These are phyloP conservation scores for Geranomyces variabilis DNA, from an alignment of 192 early-diverging fungal genomes.

Conservation along the genomic window DNA sequence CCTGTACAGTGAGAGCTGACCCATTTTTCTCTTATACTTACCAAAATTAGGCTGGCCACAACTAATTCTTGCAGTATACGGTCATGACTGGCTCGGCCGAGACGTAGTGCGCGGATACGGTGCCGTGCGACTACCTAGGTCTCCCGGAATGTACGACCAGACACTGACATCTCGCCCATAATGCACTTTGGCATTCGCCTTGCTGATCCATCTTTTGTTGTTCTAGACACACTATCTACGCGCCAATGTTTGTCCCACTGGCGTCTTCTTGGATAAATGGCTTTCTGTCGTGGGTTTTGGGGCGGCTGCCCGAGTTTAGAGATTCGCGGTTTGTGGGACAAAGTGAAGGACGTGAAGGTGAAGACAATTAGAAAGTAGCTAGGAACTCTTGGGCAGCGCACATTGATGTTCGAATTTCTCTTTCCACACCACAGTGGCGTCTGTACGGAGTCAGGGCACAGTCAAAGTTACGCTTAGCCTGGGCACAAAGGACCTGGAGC, in stretches of 20 bases:
- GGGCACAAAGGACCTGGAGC: constrained; percentile 53
- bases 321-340: constrained; percentile 58
- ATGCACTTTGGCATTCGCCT: too few species aligned
- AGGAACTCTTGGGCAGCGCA: too few species aligned
- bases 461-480: constrained; percentile 58
- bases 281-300: constrained; percentile 52
- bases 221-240: constrained; percentile 49
- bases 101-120: constrained; percentile 68
- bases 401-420: too few species aligned
- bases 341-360: constrained; percentile 60
- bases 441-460: constrained; percentile 57
- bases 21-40: too few species aligned
- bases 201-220: neutral
- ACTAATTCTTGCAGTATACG: constrained; percentile 60
- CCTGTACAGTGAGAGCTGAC: too few species aligned
- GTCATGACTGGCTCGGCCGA: constrained; percentile 60
- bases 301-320: constrained; percentile 60
- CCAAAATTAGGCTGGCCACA: constrained; percentile 59
- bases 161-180: too few species aligned
- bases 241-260: constrained; percentile 55
- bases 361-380: too few species aligned
- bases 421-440: constrained; percentile 41
- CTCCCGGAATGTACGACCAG: constrained; percentile 23
- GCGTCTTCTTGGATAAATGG: constrained; percentile 59
- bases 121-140: constrained; percentile 32